Evolutionary conservation across 2,329 filamentous ascomycete genomes (phyloP).

Genomic region (Fusarium sp.): DNA sequence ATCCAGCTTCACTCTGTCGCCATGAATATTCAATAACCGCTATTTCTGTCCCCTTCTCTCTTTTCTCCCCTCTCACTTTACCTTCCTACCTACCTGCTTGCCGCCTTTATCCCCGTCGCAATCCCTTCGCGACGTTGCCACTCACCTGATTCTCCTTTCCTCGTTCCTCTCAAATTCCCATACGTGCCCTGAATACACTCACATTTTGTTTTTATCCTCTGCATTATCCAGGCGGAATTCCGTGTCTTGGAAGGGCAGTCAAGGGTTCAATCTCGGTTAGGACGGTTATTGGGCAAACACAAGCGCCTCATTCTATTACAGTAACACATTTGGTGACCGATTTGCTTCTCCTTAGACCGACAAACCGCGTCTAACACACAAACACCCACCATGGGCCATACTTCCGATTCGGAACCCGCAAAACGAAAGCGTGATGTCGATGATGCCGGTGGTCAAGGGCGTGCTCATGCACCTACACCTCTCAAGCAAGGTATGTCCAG

Average conservation of each 20-base stretch:
- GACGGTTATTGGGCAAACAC: conserved; percentile 14
- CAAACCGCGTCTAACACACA: conserved; percentile 19
- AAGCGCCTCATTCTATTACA: conserved; percentile 13
- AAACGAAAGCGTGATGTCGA: conserved; percentile 65
- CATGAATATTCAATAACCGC: conserved; percentile 46
- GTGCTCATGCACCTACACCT: conserved; percentile 56
- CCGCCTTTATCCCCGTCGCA: conserved; percentile 27
- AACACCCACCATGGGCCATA: conserved; percentile 57
- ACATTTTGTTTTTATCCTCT: neutral
- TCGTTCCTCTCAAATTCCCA: conserved; percentile 27
- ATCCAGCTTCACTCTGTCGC: conserved; percentile 26
- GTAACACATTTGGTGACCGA: conserved; percentile 8
- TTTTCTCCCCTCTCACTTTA: conserved; percentile 2
- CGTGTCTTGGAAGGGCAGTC: conserved; percentile 10
- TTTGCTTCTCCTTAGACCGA: conserved; percentile 10
- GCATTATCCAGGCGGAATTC: conserved; percentile 1
- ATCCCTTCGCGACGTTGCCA: conserved; percentile 34
- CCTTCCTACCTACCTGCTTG: conserved; percentile 10
- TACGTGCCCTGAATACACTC: conserved; percentile 23
- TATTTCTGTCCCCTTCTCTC: conserved; percentile 17
- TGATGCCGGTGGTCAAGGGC: conserved; percentile 57
- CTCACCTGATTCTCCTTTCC: conserved; percentile 38
- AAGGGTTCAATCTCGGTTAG: conserved; percentile 28
- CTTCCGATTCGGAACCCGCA: conserved; percentile 57
- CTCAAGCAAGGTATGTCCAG: conserved; percentile 60